phyloP scores from a whole-genome alignment of 2,329 filamentous ascomycete genomes.

The Claviceps arundinis region DNA sequence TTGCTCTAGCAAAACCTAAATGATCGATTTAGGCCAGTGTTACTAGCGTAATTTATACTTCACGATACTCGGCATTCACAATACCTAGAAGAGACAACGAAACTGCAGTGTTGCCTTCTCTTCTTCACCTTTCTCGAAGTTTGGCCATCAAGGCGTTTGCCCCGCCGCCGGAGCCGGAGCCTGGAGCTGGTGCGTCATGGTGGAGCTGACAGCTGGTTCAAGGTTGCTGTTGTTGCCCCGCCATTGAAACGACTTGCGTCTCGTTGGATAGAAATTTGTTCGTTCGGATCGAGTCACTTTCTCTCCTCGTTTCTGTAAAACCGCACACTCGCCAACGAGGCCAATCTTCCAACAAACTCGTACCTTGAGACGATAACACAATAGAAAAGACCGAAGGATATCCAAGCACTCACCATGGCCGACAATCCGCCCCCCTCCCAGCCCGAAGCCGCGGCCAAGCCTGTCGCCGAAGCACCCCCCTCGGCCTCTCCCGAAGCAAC shows the following conservation, averaged over 20 bases:
- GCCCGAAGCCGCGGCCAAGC: background rate
- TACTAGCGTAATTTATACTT: no score
- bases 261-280: background rate
- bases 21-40: no score
- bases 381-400: background rate
- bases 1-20: no score
- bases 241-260: background rate
- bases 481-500: background rate
- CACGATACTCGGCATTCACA: no score
- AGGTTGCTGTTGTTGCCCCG: background rate
- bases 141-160: background rate
- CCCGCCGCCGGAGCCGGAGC: background rate
- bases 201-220: background rate
- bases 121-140: no score
- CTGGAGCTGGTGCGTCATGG: background rate
- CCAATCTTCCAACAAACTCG: no score
- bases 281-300: background rate
- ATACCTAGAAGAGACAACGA: no score
- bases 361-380: no score
- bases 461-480: background rate
- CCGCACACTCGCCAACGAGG: no score
- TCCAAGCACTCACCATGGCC: constrained; percentile 1
- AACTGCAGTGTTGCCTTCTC: no score
- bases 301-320: no score
- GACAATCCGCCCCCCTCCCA: constrained; percentile 3